A percentile compares a stretch with the other conserved stretches of the same genome.
These are phyloP conservation scores for Tetradesmus obliquus DNA, from an alignment of 139 green algal species.

Conservation along the genomic window DNA sequence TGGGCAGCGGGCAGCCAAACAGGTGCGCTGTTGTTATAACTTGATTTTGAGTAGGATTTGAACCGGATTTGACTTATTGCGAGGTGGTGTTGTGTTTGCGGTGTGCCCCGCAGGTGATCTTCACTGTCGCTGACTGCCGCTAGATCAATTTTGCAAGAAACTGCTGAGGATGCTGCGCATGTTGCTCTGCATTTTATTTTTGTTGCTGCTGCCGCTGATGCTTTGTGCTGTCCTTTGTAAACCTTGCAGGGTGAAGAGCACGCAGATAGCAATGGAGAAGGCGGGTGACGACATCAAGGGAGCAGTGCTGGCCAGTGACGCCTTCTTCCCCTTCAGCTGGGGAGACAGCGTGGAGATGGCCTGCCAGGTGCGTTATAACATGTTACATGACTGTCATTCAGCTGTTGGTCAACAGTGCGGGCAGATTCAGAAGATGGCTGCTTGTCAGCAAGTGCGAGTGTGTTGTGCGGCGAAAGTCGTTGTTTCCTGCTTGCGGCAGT, in stretches of 20 bases:
- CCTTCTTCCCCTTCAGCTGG: conserved; percentile 97
- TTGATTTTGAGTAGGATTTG: no score
- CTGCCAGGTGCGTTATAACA: background rate
- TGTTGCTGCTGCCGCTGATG: background rate
- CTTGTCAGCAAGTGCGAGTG: no score
- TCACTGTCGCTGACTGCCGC: no score
- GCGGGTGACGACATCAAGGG: conserved; percentile 87
- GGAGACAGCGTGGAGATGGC: conserved; percentile 45
- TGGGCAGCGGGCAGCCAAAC: conserved; percentile 99
- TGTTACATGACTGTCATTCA: background rate
- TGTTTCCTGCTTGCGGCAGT: no score
- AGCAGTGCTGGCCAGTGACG: conserved; percentile 93
- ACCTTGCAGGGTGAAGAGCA: conserved; percentile 47
- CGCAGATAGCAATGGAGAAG: conserved; percentile 96
- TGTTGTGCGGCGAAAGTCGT: no score
- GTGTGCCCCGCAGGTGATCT: no score
- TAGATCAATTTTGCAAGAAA: no score
- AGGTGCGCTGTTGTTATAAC: conserved; percentile 48
- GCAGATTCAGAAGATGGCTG: no score
- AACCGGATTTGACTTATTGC: no score
- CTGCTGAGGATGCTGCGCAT: background rate
- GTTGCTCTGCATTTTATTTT: background rate
- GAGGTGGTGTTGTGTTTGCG: no score
- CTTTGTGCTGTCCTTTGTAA: background rate
- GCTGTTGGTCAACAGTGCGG: background rate